Evolutionary conservation across 805 yeast genomes (phyloP), one percentile per base, ranked within the genome.

Genomic region (Blastobotrys attinorum): DNA sequence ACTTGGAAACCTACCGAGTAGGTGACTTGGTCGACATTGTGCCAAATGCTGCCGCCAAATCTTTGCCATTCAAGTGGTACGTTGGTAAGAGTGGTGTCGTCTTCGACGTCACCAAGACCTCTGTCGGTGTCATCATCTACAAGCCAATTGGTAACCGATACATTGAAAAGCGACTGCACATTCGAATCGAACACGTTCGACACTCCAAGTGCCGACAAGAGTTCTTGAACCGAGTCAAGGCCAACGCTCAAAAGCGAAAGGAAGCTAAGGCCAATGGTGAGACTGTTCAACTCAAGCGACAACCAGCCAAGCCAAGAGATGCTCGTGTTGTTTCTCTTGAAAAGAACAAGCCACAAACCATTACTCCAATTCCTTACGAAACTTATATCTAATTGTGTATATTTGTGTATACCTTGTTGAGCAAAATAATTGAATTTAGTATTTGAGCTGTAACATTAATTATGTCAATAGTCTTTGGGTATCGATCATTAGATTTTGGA

Each of bases 21-120:
- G 98, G 98, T 69, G 98, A 92, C 74, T 90, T 92, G 65, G 98
- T 92, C 67, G 98, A 92, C 75, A 89, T 92, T 80, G 90, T 86
- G 78, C 36, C 36, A 32, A 32, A 32, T 11, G 96, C 96, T 81
- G 79, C 98, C 61, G 79, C 89, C 73, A 89, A 90, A 83, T 97
- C 97, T 86, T 87, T 92, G 96, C 98, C 98, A 72, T 96, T 87
- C 88, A 92, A 92, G 80, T 89, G 79, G 84, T 92, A 92, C 96
- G 97, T 92, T 81, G 98, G 98, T 76, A 92, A 89, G 83, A 92
- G 98, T 60, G 98, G 98, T 83, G 86, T 92, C 63, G 81, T 92
- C 59, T 92, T 81, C 95, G 92, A 92, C 82, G 94, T 92, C 61
- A 90, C 98, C 83, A 92, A 86, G 81, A 75, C 95, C 55, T 77